phyloP scores from a whole-genome alignment of 129 eudicot genomes.

The Centaurea solstitialis region DNA sequence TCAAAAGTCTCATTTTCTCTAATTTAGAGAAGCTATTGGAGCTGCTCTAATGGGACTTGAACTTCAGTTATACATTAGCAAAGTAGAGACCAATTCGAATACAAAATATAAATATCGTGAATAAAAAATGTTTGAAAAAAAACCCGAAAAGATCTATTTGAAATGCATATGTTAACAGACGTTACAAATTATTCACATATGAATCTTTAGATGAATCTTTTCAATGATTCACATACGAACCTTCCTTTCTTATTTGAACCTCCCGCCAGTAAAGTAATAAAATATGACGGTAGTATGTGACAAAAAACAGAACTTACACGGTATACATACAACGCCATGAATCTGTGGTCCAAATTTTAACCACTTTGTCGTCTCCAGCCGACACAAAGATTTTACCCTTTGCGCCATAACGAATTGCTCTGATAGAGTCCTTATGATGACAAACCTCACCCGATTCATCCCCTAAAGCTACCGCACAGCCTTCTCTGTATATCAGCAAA shows the following conservation, averaged over 20 bases:
- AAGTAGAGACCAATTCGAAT: neutral
- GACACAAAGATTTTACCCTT: conserved; percentile 83
- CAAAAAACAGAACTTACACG: conserved; percentile 56
- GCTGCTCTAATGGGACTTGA: too few relatives aligned
- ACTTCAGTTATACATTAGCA: neutral
- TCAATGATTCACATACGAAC: too few relatives aligned
- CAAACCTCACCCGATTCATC: conserved; percentile 45
- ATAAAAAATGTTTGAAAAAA: neutral
- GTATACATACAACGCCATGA: conserved; percentile 68
- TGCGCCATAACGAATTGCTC: conserved; percentile 79
- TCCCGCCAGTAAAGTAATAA: neutral
- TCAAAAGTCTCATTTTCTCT: too few relatives aligned
- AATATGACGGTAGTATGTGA: neutral
- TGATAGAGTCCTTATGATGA: conserved; percentile 76
- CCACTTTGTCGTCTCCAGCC: conserved; percentile 92
- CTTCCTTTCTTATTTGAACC: neutral
- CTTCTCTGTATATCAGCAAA: conserved; percentile 49
- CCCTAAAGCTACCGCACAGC: conserved; percentile 41
- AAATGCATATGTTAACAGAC: too few relatives aligned
- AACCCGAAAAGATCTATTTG: too few relatives aligned
- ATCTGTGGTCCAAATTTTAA: conserved; percentile 79
- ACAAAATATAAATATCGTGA: too few relatives aligned
- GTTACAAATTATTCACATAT: too few relatives aligned
- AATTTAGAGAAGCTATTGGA: too few relatives aligned
- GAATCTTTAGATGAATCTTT: neutral